Evolutionary conservation across 1,139 yeast species (phyloP).

Genomic region (Eremothecium sinecaudum): DNA sequence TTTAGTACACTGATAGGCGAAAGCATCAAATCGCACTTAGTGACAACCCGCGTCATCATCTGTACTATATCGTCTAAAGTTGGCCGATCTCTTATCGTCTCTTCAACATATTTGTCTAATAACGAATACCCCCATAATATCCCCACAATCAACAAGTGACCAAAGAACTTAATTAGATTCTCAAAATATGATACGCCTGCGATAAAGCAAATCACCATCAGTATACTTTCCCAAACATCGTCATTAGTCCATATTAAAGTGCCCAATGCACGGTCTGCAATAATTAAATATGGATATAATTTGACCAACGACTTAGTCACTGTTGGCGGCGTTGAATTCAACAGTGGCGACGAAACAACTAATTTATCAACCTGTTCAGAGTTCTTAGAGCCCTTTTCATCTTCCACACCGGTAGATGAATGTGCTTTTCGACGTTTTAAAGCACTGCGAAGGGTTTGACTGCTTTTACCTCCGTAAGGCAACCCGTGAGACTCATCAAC

Average conservation of each 20-base stretch:
- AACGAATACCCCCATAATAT: conserved; percentile 58
- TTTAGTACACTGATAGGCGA: conserved; percentile 71
- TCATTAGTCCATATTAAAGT: conserved; percentile 88
- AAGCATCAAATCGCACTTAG: conserved; percentile 66
- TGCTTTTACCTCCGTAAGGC: conserved; percentile 23
- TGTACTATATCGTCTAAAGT: conserved; percentile 86
- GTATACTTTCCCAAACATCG: conserved; percentile 66
- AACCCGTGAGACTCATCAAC: conserved; percentile 21
- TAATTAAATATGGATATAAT: conserved; percentile 73
- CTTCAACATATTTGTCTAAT: conserved; percentile 42
- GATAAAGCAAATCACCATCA: conserved; percentile 49
- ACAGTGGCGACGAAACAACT: conserved; percentile 45
- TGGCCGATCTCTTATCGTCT: conserved; percentile 56
- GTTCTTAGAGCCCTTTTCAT: conserved; percentile 5
- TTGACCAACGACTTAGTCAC: conserved; percentile 74
- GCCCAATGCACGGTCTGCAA: conserved; percentile 59
- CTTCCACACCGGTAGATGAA: neutral
- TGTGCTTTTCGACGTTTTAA: conserved; percentile 14
- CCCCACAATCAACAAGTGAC: conserved; percentile 68
- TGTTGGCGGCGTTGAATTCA: conserved; percentile 81
- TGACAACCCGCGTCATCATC: conserved; percentile 62
- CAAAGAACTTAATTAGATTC: conserved; percentile 60
- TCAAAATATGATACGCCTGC: conserved; percentile 67
- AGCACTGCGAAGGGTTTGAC: conserved; percentile 24
- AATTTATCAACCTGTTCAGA: conserved; percentile 11